Conservation (phyloP, 2,329 filamentous ascomycete genomes). For the Exophiala xenobiotica region DNA sequence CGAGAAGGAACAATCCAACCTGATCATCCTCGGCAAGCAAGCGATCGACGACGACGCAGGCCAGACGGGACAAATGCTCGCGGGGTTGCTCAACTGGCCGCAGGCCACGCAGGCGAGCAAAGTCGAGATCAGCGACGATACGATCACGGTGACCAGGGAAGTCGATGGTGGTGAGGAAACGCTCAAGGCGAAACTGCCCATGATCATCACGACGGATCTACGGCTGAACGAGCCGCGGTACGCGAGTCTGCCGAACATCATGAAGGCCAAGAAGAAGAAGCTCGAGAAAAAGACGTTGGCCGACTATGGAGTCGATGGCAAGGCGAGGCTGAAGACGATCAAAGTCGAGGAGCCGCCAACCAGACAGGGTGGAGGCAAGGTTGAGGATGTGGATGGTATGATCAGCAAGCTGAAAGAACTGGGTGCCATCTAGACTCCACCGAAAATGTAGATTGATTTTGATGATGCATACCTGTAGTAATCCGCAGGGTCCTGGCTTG, state of each 20-base stretch:
- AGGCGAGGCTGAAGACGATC: constrained; percentile 78
- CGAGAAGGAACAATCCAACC: constrained; percentile 79
- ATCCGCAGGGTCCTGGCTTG: too few species aligned
- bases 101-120: constrained; percentile 93
- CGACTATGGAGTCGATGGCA: constrained; percentile 75
- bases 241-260: constrained; percentile 94
- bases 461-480: too few species aligned
- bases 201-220: constrained; percentile 94
- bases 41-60: constrained; percentile 94
- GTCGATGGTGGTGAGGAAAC: constrained; percentile 96
- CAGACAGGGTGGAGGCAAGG: constrained; percentile 91
- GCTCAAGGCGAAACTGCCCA: constrained; percentile 76
- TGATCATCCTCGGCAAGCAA: constrained; percentile 95
- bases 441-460: too few species aligned
- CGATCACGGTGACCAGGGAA: constrained; percentile 79
- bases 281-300: constrained; percentile 84
- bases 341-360: constrained; percentile 87
- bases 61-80: constrained; percentile 98
- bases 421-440: constrained; percentile 76
- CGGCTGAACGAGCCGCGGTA: constrained; percentile 93
- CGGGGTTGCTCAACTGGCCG: constrained; percentile 84
- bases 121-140: constrained; percentile 69
- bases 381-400: constrained; percentile 95
- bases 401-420: constrained; percentile 93
- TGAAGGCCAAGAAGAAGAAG: constrained; percentile 99